Evolutionary conservation across 441 rosid genomes (phyloP).

Genomic region (Corymbia calophylla): DNA sequence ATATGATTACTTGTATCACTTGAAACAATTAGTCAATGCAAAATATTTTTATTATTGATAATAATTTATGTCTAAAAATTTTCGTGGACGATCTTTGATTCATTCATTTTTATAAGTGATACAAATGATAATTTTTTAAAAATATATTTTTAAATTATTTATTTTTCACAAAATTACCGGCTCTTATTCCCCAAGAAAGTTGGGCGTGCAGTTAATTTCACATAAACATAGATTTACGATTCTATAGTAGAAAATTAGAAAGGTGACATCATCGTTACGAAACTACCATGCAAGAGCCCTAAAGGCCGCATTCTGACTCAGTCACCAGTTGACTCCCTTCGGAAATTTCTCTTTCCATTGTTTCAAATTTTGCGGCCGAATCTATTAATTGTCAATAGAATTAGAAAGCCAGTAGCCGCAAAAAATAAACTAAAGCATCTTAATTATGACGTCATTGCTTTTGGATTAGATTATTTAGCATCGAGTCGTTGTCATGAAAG

Average conservation of each 20-base stretch:
- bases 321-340: neutral
- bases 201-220: neutral
- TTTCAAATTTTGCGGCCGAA: neutral
- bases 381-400: neutral
- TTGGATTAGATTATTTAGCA: neutral
- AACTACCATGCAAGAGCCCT: neutral
- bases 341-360: neutral
- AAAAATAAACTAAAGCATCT: neutral
- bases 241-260: neutral
- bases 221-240: neutral
- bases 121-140: neutral
- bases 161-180: fast-evolving
- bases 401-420: neutral
- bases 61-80: neutral
- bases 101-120: fast-evolving
- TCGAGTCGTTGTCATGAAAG: neutral
- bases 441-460: neutral
- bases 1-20: neutral
- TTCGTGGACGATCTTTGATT: fast-evolving
- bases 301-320: neutral
- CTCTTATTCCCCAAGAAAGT: neutral
- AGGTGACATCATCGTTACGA: neutral
- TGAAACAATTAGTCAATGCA: neutral
- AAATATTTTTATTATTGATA: neutral
- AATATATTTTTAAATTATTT: neutral